These are phyloP conservation scores for Ciborinia camelliae DNA, from an alignment of 2,329 filamentous ascomycete genomes.

Conservation along the genomic window DNA sequence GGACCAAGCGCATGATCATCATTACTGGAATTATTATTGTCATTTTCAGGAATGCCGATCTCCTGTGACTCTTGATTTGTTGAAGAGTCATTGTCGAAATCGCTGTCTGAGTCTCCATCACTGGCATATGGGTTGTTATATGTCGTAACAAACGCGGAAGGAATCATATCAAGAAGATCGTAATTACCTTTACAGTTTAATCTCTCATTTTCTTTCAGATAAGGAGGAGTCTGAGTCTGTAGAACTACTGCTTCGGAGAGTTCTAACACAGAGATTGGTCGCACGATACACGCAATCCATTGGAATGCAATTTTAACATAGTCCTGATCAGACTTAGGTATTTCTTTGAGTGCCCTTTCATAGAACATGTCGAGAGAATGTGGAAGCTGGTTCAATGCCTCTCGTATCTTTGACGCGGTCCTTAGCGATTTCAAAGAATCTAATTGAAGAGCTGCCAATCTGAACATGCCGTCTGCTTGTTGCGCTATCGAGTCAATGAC, in stretches of 20 bases:
- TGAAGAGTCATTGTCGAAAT: too few species aligned
- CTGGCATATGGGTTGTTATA: too few species aligned
- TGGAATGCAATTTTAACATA: conserved; percentile 23
- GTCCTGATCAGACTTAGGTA: conserved; percentile 10
- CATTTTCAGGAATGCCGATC: too few species aligned
- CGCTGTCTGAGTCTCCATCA: too few species aligned
- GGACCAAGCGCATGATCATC: too few species aligned
- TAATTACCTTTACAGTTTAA: not conserved
- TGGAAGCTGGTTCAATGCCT: conserved; percentile 17
- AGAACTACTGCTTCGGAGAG: conserved; percentile 14
- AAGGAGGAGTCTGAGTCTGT: not conserved
- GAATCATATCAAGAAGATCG: not conserved
- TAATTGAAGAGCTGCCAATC: conserved; percentile 25
- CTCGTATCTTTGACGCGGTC: not conserved
- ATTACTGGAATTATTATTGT: too few species aligned
- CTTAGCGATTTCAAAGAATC: conserved; percentile 12
- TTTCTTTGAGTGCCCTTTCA: conserved; percentile 9
- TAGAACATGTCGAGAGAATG: conserved; percentile 22
- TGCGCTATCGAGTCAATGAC: not conserved
- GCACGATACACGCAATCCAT: conserved; percentile 28
- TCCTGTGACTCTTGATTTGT: too few species aligned
- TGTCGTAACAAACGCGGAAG: not conserved
- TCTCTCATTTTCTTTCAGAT: not conserved
- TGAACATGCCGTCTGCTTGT: conserved; percentile 21
- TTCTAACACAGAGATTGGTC: not conserved